These are phyloP conservation scores for Haberlea rhodopensis DNA, from an alignment of 257 asterid species.

Conservation along the genomic window DNA sequence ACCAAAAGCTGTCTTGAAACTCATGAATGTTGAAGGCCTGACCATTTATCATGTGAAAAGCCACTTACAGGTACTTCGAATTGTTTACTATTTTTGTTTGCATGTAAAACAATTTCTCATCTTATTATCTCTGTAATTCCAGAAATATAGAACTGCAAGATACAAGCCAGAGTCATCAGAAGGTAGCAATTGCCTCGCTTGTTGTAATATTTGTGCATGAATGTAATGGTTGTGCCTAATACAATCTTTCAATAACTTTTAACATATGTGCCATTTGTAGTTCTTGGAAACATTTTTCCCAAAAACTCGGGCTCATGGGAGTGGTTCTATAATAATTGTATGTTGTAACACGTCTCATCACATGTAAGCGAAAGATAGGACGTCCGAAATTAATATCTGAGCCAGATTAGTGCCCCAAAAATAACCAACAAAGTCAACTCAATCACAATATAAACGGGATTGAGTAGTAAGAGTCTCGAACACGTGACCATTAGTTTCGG, in stretches of 20 bases:
- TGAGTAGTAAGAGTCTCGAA: background rate
- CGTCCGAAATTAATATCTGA: background rate
- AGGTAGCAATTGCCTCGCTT: constrained; percentile 40
- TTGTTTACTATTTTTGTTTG: constrained; percentile 8
- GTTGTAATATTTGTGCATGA: constrained; percentile 6
- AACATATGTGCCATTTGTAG: background rate
- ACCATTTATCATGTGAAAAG: constrained; percentile 87
- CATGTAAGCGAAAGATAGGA: background rate
- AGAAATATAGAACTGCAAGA: constrained; percentile 85
- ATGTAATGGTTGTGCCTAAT: background rate
- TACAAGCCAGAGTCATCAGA: constrained; percentile 72
- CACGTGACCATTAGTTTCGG: background rate
- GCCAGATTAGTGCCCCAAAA: background rate
- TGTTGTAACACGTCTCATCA: background rate
- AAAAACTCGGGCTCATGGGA: background rate
- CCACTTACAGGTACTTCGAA: constrained; percentile 72
- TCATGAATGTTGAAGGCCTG: constrained; percentile 75
- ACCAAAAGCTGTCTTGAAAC: constrained; percentile 81
- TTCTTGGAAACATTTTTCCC: background rate
- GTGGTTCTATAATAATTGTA: background rate
- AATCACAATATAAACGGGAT: too few relatives aligned
- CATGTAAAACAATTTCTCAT: background rate
- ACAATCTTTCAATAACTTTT: background rate
- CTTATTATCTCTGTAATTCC: constrained; percentile 26
- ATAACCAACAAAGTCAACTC: background rate